Evolutionary conservation across 2,329 filamentous ascomycete genomes (phyloP).

Genomic region (Cladosporium halotolerans): DNA sequence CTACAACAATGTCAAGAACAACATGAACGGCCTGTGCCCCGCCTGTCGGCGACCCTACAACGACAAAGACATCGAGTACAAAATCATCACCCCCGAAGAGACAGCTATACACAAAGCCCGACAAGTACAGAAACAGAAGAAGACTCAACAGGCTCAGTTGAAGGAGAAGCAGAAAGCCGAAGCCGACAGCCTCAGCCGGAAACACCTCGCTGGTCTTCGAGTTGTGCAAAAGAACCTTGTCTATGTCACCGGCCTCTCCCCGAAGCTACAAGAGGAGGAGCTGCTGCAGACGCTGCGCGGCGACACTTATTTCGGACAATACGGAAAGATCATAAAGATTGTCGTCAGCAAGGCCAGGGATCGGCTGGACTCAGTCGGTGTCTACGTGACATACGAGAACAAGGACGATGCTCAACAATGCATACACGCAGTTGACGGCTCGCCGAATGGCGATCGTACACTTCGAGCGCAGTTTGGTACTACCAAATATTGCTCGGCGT

Average conservation of each 20-base stretch:
- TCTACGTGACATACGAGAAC: constrained; percentile 95
- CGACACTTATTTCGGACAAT: constrained; percentile 93
- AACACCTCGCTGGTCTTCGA: constrained; percentile 88
- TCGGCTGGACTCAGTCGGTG: constrained; percentile 78
- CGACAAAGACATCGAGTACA: constrained; percentile 95
- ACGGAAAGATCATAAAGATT: constrained; percentile 97
- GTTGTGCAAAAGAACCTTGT: constrained; percentile 98
- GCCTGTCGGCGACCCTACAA: constrained; percentile 93
- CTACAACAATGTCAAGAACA: constrained; percentile 98
- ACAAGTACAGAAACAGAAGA: constrained; percentile 77
- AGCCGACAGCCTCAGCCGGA: constrained; percentile 89
- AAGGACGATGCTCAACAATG: constrained; percentile 86
- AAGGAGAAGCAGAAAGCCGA: constrained; percentile 96
- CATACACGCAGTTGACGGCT: constrained; percentile 87
- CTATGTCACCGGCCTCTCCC: constrained; percentile 91
- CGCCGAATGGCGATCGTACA: constrained; percentile 79
- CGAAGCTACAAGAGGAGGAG: constrained; percentile 86
- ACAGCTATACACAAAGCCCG: constrained; percentile 66
- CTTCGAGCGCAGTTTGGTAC: constrained; percentile 76
- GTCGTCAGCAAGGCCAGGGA: constrained; percentile 96
- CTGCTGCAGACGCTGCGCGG: constrained; percentile 84
- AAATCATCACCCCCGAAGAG: constrained; percentile 92
- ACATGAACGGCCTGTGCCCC: constrained; percentile 95
- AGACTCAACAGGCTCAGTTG: constrained; percentile 81
- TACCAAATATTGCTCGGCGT: constrained; percentile 97